Evolutionary conservation across 2,329 filamentous ascomycete genomes (phyloP).

Genomic region (Colletotrichum phormii): DNA sequence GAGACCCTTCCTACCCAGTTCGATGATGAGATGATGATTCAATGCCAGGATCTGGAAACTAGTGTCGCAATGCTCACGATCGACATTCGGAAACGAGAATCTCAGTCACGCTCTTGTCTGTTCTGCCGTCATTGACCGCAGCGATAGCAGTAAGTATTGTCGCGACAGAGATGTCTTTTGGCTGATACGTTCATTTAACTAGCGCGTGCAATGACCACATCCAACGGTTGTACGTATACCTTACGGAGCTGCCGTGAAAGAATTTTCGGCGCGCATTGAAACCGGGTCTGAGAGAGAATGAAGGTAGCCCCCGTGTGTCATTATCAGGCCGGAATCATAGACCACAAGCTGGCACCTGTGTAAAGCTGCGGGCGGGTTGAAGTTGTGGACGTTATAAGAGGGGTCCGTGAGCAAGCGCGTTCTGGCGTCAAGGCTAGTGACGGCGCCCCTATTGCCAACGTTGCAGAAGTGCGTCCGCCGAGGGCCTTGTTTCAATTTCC

Average conservation of each 20-base stretch:
- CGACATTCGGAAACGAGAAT: neutral
- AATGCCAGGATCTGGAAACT: neutral
- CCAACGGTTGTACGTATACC: neutral
- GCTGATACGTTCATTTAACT: constrained; percentile 33
- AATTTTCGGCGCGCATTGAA: constrained; percentile 26
- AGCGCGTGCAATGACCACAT: constrained; percentile 25
- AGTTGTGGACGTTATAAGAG: constrained; percentile 5
- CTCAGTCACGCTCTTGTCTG: too few relatives aligned
- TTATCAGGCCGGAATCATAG: constrained; percentile 27
- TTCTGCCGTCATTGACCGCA: neutral
- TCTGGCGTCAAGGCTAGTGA: constrained; percentile 19
- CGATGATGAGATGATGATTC: neutral
- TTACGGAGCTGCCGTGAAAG: constrained; percentile 28
- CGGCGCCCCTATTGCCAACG: constrained; percentile 19
- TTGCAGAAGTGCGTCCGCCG: constrained; percentile 31
- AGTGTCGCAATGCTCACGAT: neutral
- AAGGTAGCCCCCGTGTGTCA: constrained; percentile 21
- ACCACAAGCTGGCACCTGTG: constrained; percentile 21
- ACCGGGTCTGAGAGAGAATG: constrained; percentile 15
- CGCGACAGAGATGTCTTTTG: neutral
- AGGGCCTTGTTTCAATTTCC: constrained; percentile 36
- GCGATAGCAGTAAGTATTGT: neutral
- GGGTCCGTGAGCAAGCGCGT: constrained; percentile 19
- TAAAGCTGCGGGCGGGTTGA: constrained; percentile 15
- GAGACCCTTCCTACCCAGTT: neutral